Evolutionary conservation across 169 alveolate species (phyloP), one percentile per base, ranked within the genome.

Genomic region (Fabrea salina): DNA sequence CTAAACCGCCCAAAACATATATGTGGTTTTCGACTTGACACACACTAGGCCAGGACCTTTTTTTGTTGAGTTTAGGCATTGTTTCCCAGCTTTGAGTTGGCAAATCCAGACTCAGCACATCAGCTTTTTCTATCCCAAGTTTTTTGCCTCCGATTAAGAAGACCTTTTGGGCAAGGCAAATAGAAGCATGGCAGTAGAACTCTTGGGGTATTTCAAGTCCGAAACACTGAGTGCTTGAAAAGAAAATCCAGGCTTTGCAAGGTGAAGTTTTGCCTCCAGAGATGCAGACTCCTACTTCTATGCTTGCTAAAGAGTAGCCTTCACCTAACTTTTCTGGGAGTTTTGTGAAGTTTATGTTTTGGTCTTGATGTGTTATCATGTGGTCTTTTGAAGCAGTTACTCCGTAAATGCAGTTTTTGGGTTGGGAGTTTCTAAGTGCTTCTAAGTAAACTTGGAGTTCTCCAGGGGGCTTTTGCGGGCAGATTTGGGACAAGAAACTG

Each of bases 1-100:
- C 44, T 8, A 16, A 11, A 16, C 75, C 75, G 16, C 75, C 75
- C 27, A 61, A 61, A 61, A 61, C 54, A 4, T 30, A 61, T n/a
- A 61, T 11, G 27, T 25, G n/a, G n/a, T 27, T 22, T n/a, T 56
- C 25, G 19, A 56, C n/a, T 37, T 61, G 22, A 2, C 75, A 35
- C 13, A 61, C 40, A 16, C 27, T 16, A 30, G 75, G 54, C 16
- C 37, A 30, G 44, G 22, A 8, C 13, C 75, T 22, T 33, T 27
- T 16, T 25, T 16, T 32, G n/a, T n/a, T 61, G 8, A 61, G 27
- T 13, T 33, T 37, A 22, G 13, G 25, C n/a, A 35, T 16, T 61
- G 27, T 30, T 8, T 11, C 27, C 75, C 75, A 61, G 13, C 37
- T 30, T 4, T 33, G 13, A 11, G n/a, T 33, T 11, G 8, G 27